Conservation (phyloP, 768 basidiomycete species). For the Galerina sulciceps region DNA sequence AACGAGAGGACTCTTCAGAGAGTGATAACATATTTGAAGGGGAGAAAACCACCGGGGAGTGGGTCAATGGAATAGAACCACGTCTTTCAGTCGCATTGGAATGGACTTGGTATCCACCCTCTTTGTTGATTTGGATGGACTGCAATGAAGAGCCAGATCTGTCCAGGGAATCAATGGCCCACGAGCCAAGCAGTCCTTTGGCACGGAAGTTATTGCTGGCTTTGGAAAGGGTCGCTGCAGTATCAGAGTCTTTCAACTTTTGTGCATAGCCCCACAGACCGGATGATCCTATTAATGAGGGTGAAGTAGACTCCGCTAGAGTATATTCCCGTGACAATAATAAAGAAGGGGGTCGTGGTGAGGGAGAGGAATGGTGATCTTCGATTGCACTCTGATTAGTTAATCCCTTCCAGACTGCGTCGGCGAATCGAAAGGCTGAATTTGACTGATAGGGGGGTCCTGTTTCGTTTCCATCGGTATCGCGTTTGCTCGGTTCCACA, state of each 20-base stretch:
- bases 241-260: conserved; percentile 74
- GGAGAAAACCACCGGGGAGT: conserved; percentile 61
- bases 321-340: not conserved
- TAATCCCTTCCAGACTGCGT: conserved; percentile 76
- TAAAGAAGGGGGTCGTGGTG: conserved; percentile 30
- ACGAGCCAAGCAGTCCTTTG: conserved; percentile 53
- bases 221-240: conserved; percentile 72
- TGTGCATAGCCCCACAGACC: conserved; percentile 74
- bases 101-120: not conserved
- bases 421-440: conserved; percentile 49
- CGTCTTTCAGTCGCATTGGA: not conserved
- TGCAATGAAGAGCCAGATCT: not conserved
- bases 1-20: conserved; percentile 8
- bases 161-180: conserved; percentile 30
- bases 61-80: conserved; percentile 40
- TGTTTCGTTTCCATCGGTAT: conserved; percentile 42
- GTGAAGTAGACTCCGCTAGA: conserved; percentile 3
- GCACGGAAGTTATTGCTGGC: conserved; percentile 79
- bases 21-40: conserved; percentile 17
- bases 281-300: conserved; percentile 31
- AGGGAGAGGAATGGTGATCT: conserved; percentile 34
- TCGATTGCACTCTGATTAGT: conserved; percentile 80
- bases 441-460: conserved; percentile 14
- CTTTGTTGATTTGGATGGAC: not conserved
- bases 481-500: conserved; percentile 34